Base-by-base conservation (phyloP, 192 early-diverging fungal genomes). In the Pilobolus umbonatus region DNA sequence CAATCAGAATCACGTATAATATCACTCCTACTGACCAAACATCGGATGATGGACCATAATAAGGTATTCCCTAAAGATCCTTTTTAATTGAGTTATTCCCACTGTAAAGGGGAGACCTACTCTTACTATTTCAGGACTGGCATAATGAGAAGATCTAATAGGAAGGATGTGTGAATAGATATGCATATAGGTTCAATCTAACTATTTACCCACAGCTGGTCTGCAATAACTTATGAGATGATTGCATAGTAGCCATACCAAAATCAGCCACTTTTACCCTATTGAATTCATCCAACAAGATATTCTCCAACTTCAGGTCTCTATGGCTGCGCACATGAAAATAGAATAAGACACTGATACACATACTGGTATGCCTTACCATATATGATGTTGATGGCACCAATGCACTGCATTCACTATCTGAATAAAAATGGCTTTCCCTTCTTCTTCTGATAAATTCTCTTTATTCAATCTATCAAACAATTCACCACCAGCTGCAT, bases 1-100 rank as follows among this genome's bases (percentile, higher is more conserved):
- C 89, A 57, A 81, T 85, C 22, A 91, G 70, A 31, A 94, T 68
- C 29, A 90, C 85, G 63, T 91, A 96, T 17, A 92, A 79, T 53
- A 98, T 88, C 9, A 95, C 85, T 47, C 95, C 95, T 39, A 94
- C 77, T 21, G 87, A 89, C 94, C 94, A 98, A 49, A 98, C 75
- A 77, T 98, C 95, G 6, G 92, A 90, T 17, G 42, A 14, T 17
- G 56, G 49, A 5, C 61, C 38, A 85, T 60, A 28, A 79, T 78
- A 61, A 75, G 78, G 4, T 25, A 32, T 58, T 11, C 57, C 49
- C 51, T 68, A 61, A 47, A 57, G 11, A 38, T 25, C 52, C 26
- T 43, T 32, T 17, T 17, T 42, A 17, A 17, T 42, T 17, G 46
- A 31, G 6, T 46, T 28, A 40, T 21, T 42, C 10, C 36, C 35